These are phyloP conservation scores for Sesbania bispinosa DNA, from an alignment of 306 rosid genomes.

Conservation along the genomic window DNA sequence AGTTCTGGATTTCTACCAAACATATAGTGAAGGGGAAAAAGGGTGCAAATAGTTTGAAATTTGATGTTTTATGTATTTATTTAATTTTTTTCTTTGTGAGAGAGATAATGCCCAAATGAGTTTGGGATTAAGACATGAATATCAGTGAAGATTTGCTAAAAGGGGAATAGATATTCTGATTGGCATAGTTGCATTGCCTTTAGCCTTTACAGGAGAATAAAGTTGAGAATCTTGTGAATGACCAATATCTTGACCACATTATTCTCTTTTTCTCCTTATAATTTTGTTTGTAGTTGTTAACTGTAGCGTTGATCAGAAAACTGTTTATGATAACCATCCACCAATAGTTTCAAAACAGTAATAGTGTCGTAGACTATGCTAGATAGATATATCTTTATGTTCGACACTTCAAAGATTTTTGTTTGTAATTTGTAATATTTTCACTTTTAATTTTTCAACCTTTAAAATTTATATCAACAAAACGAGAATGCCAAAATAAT, in stretches of 20 bases:
- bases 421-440: too few species aligned
- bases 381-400: too few species aligned
- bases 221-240: conserved; percentile 32
- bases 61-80: not conserved
- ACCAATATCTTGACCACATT: conserved; percentile 29
- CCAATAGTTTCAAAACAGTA: not conserved
- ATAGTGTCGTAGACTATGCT: too few species aligned
- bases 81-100: not conserved
- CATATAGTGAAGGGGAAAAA: not conserved
- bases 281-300: conserved; percentile 27
- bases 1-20: not conserved
- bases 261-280: conserved; percentile 20
- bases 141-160: conserved; percentile 41
- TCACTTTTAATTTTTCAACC: too few species aligned
- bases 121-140: conserved; percentile 23
- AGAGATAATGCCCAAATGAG: not conserved
- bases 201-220: conserved; percentile 32
- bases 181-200: conserved; percentile 31
- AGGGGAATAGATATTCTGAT: conserved; percentile 21
- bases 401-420: too few species aligned
- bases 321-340: not conserved
- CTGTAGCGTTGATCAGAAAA: not conserved
- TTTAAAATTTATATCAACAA: too few species aligned
- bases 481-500: too few species aligned
- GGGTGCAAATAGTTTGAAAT: not conserved